Evolutionary conservation across 495 filamentous ascomycete genomes (phyloP).

Genomic region (Emericellopsis terricola): DNA sequence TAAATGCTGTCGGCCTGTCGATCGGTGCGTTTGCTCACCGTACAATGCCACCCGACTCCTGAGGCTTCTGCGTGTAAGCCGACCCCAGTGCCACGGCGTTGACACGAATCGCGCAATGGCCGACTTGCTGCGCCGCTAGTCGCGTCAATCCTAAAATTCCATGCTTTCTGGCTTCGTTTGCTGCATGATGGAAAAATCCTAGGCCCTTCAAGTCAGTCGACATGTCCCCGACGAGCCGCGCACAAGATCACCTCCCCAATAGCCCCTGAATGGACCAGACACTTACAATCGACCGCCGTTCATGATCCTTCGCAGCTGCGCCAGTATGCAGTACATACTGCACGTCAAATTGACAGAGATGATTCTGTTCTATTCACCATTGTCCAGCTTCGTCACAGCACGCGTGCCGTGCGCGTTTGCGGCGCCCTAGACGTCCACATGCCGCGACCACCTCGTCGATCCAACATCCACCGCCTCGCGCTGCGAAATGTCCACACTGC

Average conservation of each 20-base stretch:
- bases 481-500: constrained; percentile 15
- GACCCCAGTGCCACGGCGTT: constrained; percentile 39
- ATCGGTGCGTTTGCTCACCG: constrained; percentile 12
- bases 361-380: constrained; percentile 33
- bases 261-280: constrained; percentile 35
- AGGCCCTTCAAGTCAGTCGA: constrained; percentile 2
- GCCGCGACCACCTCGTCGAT: constrained; percentile 14
- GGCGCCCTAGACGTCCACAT: constrained; percentile 31
- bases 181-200: constrained; percentile 23
- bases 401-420: constrained; percentile 29
- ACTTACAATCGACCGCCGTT: constrained; percentile 38
- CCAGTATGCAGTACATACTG: constrained; percentile 37
- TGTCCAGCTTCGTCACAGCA: constrained; percentile 13
- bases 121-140: constrained; percentile 38
- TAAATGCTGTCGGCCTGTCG: constrained; percentile 19
- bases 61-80: constrained; percentile 35
- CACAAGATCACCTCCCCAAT: background rate
- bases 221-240: background rate
- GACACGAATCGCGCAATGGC: constrained; percentile 31
- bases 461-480: constrained; percentile 17
- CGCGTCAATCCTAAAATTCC: constrained; percentile 41
- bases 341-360: constrained; percentile 38
- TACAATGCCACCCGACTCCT: constrained; percentile 13
- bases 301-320: constrained; percentile 28
- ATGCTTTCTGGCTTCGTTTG: constrained; percentile 38